phyloP scores from a whole-genome alignment of 192 early-diverging fungal species.

The Coemansia sp. region DNA sequence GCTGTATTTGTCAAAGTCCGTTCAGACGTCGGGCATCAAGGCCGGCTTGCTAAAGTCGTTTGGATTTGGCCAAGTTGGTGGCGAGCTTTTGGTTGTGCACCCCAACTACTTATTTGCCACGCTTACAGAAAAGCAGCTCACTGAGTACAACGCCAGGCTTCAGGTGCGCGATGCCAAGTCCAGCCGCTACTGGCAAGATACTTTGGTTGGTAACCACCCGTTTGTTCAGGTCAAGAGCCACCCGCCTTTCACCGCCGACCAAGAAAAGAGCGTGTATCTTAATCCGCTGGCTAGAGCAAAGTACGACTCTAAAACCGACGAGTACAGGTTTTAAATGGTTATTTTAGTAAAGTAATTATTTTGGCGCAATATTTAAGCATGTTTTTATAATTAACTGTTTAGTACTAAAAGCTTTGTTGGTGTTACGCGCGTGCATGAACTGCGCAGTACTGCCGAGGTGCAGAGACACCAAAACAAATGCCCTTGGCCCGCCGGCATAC shows the following conservation, averaged over 20 bases:
- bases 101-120: constrained; percentile 61
- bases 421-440: too few relatives aligned
- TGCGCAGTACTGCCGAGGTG: too few relatives aligned
- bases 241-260: constrained; percentile 18
- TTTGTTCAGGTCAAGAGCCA: constrained; percentile 27
- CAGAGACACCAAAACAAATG: too few relatives aligned
- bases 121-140: background rate
- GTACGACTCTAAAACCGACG: background rate
- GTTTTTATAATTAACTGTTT: too few relatives aligned
- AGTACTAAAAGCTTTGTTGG: too few relatives aligned
- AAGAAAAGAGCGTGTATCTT: constrained; percentile 20
- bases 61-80: constrained; percentile 69
- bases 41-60: constrained; percentile 64
- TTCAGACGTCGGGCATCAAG: constrained; percentile 64
- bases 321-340: constrained; percentile 27
- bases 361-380: too few relatives aligned
- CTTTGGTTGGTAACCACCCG: constrained; percentile 21
- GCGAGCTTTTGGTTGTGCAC: constrained; percentile 60
- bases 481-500: too few relatives aligned
- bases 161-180: background rate
- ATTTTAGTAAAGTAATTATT: too few relatives aligned
- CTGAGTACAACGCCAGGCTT: constrained; percentile 12
- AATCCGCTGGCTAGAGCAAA: constrained; percentile 13
- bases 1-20: constrained; percentile 63
- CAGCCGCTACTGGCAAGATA: constrained; percentile 25